Evolutionary conservation across 371 early-diverging fungal species (phyloP).

Genomic region (Syncephalastrum racemosum): DNA sequence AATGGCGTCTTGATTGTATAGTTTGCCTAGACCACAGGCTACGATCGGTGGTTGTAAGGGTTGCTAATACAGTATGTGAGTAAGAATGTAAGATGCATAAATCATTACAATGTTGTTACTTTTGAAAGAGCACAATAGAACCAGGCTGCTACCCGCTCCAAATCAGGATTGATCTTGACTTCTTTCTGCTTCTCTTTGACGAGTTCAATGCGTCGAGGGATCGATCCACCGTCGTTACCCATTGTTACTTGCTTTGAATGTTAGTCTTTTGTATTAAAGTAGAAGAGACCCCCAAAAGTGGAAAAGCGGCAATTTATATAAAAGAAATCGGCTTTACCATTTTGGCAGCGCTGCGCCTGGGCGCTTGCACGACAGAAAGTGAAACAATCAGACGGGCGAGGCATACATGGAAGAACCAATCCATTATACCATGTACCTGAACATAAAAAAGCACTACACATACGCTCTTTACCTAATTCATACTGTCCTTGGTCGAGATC

Average conservation of each 20-base stretch:
- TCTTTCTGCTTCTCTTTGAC: slow-evolving; percentile 85
- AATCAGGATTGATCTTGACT: slow-evolving; percentile 71
- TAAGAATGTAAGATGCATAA: background rate
- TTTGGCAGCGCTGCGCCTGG: too few species aligned
- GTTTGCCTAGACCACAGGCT: slow-evolving; percentile 77
- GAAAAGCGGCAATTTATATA: too few species aligned
- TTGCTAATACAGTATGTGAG: slow-evolving; percentile 29
- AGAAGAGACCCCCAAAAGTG: slow-evolving; percentile 3
- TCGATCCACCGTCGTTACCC: slow-evolving; percentile 97
- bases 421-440: too few species aligned
- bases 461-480: too few species aligned
- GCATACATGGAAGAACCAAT: too few species aligned
- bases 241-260: slow-evolving; percentile 38
- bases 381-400: too few species aligned
- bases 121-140: slow-evolving; percentile 90
- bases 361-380: too few species aligned
- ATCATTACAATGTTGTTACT: slow-evolving; percentile 23
- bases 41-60: slow-evolving; percentile 81
- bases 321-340: too few species aligned
- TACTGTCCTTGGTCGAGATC: too few species aligned
- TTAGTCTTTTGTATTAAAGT: background rate
- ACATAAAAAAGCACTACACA: too few species aligned
- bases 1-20: slow-evolving; percentile 92
- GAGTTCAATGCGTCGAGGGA: slow-evolving; percentile 91
- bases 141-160: slow-evolving; percentile 71